Percentiles rank a stretch among this genome's conserved stretches.
Conservation (phyloP, 768 basidiomycete genomes). For the Astraeus odoratus region DNA sequence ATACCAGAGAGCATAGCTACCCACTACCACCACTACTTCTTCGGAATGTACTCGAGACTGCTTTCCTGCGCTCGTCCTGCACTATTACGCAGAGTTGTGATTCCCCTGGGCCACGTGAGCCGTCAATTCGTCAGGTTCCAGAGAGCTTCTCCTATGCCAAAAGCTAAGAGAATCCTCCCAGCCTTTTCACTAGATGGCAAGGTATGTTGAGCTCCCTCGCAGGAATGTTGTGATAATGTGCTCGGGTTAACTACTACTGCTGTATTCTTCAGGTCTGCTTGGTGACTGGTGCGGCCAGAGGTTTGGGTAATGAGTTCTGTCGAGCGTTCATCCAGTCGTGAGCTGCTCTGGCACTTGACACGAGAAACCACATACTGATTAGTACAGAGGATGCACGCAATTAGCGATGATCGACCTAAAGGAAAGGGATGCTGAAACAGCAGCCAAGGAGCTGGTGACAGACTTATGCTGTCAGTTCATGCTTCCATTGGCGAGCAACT, state of each 20-base stretch:
- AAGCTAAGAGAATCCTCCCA: slow-evolving; percentile 48
- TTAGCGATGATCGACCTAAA: slow-evolving; percentile 81
- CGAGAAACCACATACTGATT: too few species aligned
- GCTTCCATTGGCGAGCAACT: slow-evolving; percentile 15
- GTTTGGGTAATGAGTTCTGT: slow-evolving; percentile 87
- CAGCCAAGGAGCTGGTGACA: slow-evolving; percentile 61
- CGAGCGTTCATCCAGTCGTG: slow-evolving; percentile 84
- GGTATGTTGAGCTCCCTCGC: slow-evolving; percentile 40
- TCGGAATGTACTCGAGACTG: slow-evolving; percentile 25
- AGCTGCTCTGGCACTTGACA: too few species aligned
- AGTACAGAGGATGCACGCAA: slow-evolving; percentile 64
- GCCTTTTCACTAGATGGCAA: slow-evolving; percentile 77
- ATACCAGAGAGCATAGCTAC: too few species aligned
- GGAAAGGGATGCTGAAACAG: slow-evolving; percentile 54
- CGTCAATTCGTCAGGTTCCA: slow-evolving; percentile 12
- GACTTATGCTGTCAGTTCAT: slow-evolving; percentile 42
- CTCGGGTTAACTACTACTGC: too few species aligned
- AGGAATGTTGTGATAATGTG: too few species aligned
- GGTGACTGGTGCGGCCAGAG: slow-evolving; percentile 90
- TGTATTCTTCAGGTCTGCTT: slow-evolving; percentile 65
- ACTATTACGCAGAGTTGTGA: slow-evolving; percentile 9
- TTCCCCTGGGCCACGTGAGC: slow-evolving; percentile 6
- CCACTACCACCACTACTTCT: too few species aligned
- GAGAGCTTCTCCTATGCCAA: slow-evolving; percentile 21
- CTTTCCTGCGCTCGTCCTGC: slow-evolving; percentile 19